Conservation (phyloP, 1,284 basidiomycete species). For the Ganoderma multipileum region DNA sequence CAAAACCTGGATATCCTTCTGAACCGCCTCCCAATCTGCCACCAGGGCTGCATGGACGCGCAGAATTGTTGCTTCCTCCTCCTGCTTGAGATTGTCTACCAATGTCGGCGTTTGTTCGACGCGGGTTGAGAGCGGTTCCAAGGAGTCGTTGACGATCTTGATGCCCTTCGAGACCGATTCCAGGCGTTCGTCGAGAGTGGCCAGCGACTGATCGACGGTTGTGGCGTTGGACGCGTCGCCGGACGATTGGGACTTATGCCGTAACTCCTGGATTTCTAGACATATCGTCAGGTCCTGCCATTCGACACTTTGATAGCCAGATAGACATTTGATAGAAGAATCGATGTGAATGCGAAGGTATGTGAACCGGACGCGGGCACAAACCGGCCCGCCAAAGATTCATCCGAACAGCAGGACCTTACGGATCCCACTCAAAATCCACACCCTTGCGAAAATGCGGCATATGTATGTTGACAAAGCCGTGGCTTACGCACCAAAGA, state of each 20-base stretch:
- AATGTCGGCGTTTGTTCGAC: slow-evolving; percentile 56
- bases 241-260: slow-evolving; percentile 78
- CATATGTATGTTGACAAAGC: slow-evolving; percentile 7
- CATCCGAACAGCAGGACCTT: background rate
- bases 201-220: slow-evolving; percentile 77
- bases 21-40: slow-evolving; percentile 81
- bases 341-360: background rate
- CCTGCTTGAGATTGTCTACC: slow-evolving; percentile 40
- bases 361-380: background rate
- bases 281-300: background rate
- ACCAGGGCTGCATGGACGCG: slow-evolving; percentile 75
- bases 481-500: slow-evolving; percentile 66
- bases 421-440: background rate
- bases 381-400: slow-evolving; percentile 1
- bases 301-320: background rate
- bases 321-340: background rate
- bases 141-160: slow-evolving; percentile 65
- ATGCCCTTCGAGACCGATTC: slow-evolving; percentile 76
- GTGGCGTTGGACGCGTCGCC: slow-evolving; percentile 64
- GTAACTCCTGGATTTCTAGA: slow-evolving; percentile 83
- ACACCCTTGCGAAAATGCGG: slow-evolving; percentile 9
- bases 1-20: slow-evolving; percentile 82
- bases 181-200: slow-evolving; percentile 81
- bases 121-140: slow-evolving; percentile 61
- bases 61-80: slow-evolving; percentile 60